Evolutionary conservation across 2,329 filamentous ascomycete genomes (phyloP).

Genomic region (Dothideomycetes sp.): DNA sequence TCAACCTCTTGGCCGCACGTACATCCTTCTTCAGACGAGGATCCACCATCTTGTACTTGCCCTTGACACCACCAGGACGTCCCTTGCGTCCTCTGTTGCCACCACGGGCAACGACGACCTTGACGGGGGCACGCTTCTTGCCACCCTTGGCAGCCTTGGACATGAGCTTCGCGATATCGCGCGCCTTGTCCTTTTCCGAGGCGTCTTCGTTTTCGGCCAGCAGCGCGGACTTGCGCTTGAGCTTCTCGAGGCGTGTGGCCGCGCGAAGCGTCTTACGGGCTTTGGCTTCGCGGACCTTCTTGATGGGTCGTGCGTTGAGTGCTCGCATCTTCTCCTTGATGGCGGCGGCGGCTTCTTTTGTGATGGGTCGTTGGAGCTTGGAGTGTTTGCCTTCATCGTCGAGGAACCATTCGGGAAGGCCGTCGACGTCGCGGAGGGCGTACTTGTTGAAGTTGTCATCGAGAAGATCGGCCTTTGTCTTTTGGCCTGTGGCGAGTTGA

Average conservation of each 20-base stretch:
- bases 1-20: slow-evolving; percentile 68
- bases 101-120: slow-evolving; percentile 79
- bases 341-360: slow-evolving; percentile 75
- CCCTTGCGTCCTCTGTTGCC: slow-evolving; percentile 77
- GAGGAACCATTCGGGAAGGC: slow-evolving; percentile 93
- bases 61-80: slow-evolving; percentile 83
- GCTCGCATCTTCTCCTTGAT: slow-evolving; percentile 93
- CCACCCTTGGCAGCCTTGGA: slow-evolving; percentile 57
- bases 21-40: slow-evolving; percentile 93
- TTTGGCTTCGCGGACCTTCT: slow-evolving; percentile 95
- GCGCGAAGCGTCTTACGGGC: slow-evolving; percentile 96
- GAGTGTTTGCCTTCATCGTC: slow-evolving; percentile 84
- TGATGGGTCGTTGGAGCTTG: slow-evolving; percentile 77
- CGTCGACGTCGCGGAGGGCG: slow-evolving; percentile 80
- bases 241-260: slow-evolving; percentile 79
- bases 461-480: slow-evolving; percentile 64
- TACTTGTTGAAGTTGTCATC: slow-evolving; percentile 94
- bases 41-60: slow-evolving; percentile 95
- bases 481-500: slow-evolving; percentile 76
- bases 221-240: slow-evolving; percentile 93
- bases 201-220: slow-evolving; percentile 81
- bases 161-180: slow-evolving; percentile 71
- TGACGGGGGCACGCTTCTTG: slow-evolving; percentile 71
- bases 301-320: slow-evolving; percentile 91
- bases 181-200: slow-evolving; percentile 92